These are phyloP conservation scores for Coemansia sp. DNA, from an alignment of 192 early-diverging fungal genomes.

Conservation along the genomic window DNA sequence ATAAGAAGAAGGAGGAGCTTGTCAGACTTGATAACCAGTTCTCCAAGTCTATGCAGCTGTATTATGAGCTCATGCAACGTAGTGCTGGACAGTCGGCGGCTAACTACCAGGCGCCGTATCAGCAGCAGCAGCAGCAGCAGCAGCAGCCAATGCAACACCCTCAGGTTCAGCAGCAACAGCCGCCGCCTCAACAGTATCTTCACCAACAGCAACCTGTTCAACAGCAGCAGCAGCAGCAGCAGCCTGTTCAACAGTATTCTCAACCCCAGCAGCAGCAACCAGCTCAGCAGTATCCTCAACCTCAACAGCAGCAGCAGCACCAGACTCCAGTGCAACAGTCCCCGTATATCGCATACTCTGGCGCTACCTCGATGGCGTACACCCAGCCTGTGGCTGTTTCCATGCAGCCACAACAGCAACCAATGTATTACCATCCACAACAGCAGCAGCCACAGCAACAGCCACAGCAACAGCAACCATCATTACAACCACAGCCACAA, in stretches of 20 bases:
- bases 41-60: slow-evolving; percentile 37
- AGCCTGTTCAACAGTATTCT: slow-evolving; percentile 8
- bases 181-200: background rate
- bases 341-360: slow-evolving; percentile 16
- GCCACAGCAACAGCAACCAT: slow-evolving; percentile 8
- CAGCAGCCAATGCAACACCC: slow-evolving; percentile 4
- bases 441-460: slow-evolving; percentile 16
- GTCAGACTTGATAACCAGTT: slow-evolving; percentile 30
- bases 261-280: slow-evolving; percentile 17
- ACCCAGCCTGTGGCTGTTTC: slow-evolving; percentile 2
- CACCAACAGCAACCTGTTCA: slow-evolving; percentile 16
- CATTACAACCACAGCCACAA: slow-evolving; percentile 5
- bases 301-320: slow-evolving; percentile 12
- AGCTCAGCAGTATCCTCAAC: slow-evolving; percentile 2
- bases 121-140: slow-evolving; percentile 22
- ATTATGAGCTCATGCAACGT: slow-evolving; percentile 50
- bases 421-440: slow-evolving; percentile 2
- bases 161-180: slow-evolving; percentile 4
- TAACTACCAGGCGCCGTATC: slow-evolving; percentile 8
- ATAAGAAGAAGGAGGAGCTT: slow-evolving; percentile 75
- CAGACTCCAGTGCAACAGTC: slow-evolving; percentile 6
- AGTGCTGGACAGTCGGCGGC: slow-evolving; percentile 14
- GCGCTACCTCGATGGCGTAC: background rate
- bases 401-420: slow-evolving; percentile 14
- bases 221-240: slow-evolving; percentile 11